Evolutionary conservation across 768 basidiomycete species (phyloP).

Genomic region (Pholiota conissans): DNA sequence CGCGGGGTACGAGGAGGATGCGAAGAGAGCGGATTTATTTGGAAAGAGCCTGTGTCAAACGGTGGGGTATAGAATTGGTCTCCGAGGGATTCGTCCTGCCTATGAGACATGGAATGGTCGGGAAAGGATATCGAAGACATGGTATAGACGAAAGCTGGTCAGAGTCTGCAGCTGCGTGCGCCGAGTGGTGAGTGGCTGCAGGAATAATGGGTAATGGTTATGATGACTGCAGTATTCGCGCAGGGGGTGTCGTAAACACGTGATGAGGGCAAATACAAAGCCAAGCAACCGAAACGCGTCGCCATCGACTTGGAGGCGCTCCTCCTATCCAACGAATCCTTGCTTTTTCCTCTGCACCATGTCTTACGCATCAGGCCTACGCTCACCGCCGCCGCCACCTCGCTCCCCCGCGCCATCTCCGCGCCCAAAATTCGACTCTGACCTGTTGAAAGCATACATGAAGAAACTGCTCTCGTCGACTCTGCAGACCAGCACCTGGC

Average conservation of each 20-base stretch:
- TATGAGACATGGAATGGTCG: constrained; percentile 27
- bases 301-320: background rate
- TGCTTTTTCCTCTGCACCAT: constrained; percentile 7
- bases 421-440: constrained; percentile 67
- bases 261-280: constrained; percentile 14
- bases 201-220: constrained; percentile 6
- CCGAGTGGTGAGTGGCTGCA: constrained; percentile 1
- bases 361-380: constrained; percentile 40
- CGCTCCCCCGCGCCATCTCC: constrained; percentile 63
- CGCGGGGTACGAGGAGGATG: constrained; percentile 80
- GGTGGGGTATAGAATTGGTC: constrained; percentile 55
- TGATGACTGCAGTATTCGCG: constrained; percentile 10
- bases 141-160: background rate
- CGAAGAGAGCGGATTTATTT: constrained; percentile 78
- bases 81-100: constrained; percentile 43
- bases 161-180: background rate
- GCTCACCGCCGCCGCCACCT: constrained; percentile 59
- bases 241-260: constrained; percentile 17
- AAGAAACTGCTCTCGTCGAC: constrained; percentile 77
- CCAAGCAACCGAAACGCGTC: constrained; percentile 21
- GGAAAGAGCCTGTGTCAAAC: constrained; percentile 67
- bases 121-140: constrained; percentile 78
- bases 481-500: constrained; percentile 65
- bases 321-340: background rate
- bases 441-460: constrained; percentile 74